Conservation (phyloP, 139 green algal species). For the Micractinium sp. region DNA sequence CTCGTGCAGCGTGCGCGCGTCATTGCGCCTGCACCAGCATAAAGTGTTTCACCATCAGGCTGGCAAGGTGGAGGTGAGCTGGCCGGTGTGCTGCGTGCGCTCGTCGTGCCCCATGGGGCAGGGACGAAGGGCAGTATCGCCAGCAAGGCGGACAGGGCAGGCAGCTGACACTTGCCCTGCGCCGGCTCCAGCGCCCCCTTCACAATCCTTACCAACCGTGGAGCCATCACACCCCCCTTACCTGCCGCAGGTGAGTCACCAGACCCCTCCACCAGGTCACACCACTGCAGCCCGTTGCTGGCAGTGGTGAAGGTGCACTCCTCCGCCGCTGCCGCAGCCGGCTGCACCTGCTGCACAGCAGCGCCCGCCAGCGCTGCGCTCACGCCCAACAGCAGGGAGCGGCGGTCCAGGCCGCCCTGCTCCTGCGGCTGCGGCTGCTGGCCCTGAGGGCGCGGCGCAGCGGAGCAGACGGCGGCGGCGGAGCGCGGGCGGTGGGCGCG, state of each 20-base stretch:
- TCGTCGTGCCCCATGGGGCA: too few relatives aligned
- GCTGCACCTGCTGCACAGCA: background rate
- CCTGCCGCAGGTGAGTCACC: conserved; percentile 56
- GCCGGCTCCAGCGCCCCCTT: background rate
- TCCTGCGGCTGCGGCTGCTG: background rate
- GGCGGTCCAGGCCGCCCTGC: background rate
- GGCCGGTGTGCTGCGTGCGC: too few relatives aligned
- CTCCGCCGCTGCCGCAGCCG: background rate
- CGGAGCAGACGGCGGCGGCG: background rate
- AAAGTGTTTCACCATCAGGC: too few relatives aligned
- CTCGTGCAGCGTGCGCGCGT: too few relatives aligned
- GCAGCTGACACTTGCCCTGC: too few relatives aligned
- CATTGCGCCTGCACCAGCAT: too few relatives aligned
- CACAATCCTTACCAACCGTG: background rate
- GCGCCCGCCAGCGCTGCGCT: background rate
- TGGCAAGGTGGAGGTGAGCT: too few relatives aligned
- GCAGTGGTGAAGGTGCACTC: background rate
- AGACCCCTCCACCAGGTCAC: conserved; percentile 65
- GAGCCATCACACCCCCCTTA: background rate
- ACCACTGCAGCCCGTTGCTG: conserved; percentile 49
- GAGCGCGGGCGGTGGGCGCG: background rate
- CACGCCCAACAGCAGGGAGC: background rate
- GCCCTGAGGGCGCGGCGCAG: background rate
- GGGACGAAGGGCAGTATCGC: too few relatives aligned
- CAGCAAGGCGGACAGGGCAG: background rate